These are phyloP conservation scores for Aspergillus ellipticus DNA, from an alignment of 495 filamentous ascomycete genomes.

Conservation along the genomic window DNA sequence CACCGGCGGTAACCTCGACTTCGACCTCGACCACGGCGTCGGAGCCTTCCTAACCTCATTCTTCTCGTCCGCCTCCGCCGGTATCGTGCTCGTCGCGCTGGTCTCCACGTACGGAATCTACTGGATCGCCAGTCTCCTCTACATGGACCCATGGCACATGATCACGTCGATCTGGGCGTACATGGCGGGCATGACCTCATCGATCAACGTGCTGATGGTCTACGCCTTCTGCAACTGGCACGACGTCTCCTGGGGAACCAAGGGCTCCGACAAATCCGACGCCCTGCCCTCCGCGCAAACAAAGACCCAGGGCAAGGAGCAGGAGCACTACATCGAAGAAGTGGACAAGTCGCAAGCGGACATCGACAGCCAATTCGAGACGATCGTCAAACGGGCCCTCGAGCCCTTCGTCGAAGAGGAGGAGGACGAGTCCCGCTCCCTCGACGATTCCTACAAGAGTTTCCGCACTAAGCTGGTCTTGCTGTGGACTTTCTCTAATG, in stretches of 20 bases:
- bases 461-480: constrained; percentile 85
- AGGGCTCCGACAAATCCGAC: constrained; percentile 86
- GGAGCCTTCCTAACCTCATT: constrained; percentile 59
- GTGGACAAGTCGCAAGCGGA: constrained; percentile 87
- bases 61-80: constrained; percentile 61
- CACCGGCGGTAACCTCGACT: constrained; percentile 41
- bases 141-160: constrained; percentile 95
- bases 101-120: constrained; percentile 85
- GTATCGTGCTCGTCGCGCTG: constrained; percentile 79
- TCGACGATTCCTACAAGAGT: constrained; percentile 91
- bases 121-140: constrained; percentile 86
- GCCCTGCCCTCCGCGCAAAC: constrained; percentile 75
- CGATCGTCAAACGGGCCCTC: constrained; percentile 83
- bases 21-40: constrained; percentile 42
- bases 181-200: constrained; percentile 78
- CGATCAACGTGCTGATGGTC: constrained; percentile 90
- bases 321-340: constrained; percentile 75
- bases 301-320: constrained; percentile 67
- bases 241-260: constrained; percentile 92
- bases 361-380: constrained; percentile 88
- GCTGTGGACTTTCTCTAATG: constrained; percentile 84
- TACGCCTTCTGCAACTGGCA: constrained; percentile 98
- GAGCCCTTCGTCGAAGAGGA: constrained; percentile 37
- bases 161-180: constrained; percentile 87
- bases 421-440: constrained; percentile 62